These are phyloP conservation scores for Porcisia hertigi DNA, from an alignment of 208 protist genomes.

Conservation along the genomic window DNA sequence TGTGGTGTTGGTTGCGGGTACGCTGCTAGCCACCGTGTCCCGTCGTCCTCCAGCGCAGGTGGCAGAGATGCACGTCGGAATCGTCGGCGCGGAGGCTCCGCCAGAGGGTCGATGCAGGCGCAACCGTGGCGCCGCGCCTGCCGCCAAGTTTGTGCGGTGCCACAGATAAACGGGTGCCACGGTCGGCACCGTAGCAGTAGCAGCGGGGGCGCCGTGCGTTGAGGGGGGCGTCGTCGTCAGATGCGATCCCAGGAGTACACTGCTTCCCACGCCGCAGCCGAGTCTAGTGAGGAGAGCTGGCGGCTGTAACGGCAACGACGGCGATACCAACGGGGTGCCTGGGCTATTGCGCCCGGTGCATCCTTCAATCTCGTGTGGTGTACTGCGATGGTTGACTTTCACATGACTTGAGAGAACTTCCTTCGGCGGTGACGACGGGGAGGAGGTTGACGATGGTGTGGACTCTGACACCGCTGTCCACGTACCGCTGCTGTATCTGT, in stretches of 20 bases:
- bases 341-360: background rate
- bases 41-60: background rate
- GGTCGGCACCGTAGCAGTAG: background rate
- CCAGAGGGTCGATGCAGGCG: background rate
- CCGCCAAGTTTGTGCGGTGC: background rate
- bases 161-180: conserved; percentile 6
- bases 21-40: background rate
- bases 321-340: background rate
- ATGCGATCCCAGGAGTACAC: background rate
- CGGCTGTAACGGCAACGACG: background rate
- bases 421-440: background rate
- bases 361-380: background rate
- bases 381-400: background rate
- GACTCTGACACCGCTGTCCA: background rate
- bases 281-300: background rate
- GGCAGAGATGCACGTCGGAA: background rate
- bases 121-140: background rate
- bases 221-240: background rate
- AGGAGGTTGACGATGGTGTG: background rate
- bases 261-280: background rate
- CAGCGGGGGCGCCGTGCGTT: background rate
- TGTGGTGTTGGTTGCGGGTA: too few relatives aligned
- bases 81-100: background rate
- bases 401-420: background rate
- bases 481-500: background rate